A percentile compares a stretch with the other conserved stretches of the same genome.
Evolutionary conservation across 805 yeast species (phyloP).

Genomic region (Spathaspora hagerdaliae): DNA sequence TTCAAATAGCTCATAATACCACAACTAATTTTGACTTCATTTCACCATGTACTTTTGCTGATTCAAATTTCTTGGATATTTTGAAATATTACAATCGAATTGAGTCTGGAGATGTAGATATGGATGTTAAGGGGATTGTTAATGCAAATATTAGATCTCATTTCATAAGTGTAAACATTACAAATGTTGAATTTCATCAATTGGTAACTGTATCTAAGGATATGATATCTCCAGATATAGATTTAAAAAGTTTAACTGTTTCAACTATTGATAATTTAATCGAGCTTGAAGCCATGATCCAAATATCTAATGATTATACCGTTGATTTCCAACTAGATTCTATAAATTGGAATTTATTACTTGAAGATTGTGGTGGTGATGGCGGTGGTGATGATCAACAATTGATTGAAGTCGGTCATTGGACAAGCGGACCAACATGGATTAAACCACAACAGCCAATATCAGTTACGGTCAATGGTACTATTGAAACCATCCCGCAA

Average conservation of each 20-base stretch:
- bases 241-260: constrained; percentile 11
- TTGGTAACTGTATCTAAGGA: constrained; percentile 6
- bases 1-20: constrained; percentile 17
- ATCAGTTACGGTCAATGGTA: constrained; percentile 15
- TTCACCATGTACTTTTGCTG: constrained; percentile 15
- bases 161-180: constrained; percentile 12
- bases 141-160: constrained; percentile 14
- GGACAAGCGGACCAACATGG: constrained; percentile 14
- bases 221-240: constrained; percentile 12
- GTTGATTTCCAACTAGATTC: constrained; percentile 13
- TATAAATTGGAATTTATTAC: constrained; percentile 24
- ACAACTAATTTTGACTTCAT: constrained; percentile 21
- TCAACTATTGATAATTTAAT: constrained; percentile 4
- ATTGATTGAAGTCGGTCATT: constrained; percentile 19
- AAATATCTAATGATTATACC: constrained; percentile 13
- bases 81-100: constrained; percentile 13
- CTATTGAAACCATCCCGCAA: constrained; percentile 15
- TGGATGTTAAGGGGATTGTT: constrained; percentile 20
- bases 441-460: constrained; percentile 13
- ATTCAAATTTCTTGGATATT: constrained; percentile 14
- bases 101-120: constrained; percentile 11
- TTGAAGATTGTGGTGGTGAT: constrained; percentile 21
- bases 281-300: not conserved
- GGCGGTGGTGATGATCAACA: too few relatives aligned
- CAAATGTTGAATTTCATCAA: constrained; percentile 13